Base-by-base conservation (phyloP, 495 filamentous ascomycete genomes). In the Corynascus novoguineensis region DNA sequence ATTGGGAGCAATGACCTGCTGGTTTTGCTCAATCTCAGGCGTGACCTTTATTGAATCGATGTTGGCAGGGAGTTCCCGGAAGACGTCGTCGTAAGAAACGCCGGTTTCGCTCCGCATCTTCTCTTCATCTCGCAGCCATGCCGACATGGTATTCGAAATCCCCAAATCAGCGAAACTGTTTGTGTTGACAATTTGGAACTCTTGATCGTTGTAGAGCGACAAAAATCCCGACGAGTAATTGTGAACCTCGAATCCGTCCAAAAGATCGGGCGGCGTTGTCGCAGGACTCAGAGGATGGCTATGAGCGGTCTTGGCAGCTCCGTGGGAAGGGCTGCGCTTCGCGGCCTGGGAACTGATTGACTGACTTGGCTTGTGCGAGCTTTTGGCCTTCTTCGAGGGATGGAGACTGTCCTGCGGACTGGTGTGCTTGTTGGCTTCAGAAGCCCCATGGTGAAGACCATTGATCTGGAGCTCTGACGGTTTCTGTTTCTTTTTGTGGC, bases 401-500 rank as follows among this genome's bases (percentile, higher is more conserved):
- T 61, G 62, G 0, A 62, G 41, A 35, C 67, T 64, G 37, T 79
- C 76, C 49, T 73, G 69, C 15, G 67, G 42, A 11, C 42, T 61
- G 29, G 37, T 40, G 47, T 76, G 68, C 63, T 75, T 73, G 15
- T 61, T 17, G 47, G 53, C 61, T 5, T 70, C 65, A 15, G 57
- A 55, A 22, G 76, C 72, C 44, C 64, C 55, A 41, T 54, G 49
- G 50, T 76, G 53, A 19, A 29, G 63, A 53, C 79, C 76, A 66
- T 77, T 83, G 74, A 71, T 64, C 64, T 81, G 67, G 51, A 80
- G 50, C 42, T 81, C 75, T 15, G 74, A 71, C 42, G 73, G 73
- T 66, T 79, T 83, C 53, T 75, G 61, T 67, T 89, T 92, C 73
- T 89, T 90, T 73, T 87, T 91, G 52, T 86, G 83, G 67, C 78